These are phyloP conservation scores for Penicillium crystallinum DNA, from an alignment of 495 filamentous ascomycete genomes.

Conservation along the genomic window DNA sequence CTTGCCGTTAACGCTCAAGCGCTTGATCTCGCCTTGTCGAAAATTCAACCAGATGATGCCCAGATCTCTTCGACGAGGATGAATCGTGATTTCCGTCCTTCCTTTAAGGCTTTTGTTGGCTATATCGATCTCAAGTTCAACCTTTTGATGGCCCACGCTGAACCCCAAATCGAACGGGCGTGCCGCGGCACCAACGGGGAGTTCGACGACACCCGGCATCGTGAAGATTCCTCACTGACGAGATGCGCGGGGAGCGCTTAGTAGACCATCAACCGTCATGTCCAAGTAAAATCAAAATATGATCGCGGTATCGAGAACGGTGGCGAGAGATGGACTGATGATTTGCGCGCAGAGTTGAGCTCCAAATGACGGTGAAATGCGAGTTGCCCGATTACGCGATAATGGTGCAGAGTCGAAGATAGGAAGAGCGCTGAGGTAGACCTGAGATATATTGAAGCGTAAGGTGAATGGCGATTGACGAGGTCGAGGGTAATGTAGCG, in stretches of 20 bases:
- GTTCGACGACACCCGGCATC: conserved; percentile 46
- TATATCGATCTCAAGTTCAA: conserved; percentile 87
- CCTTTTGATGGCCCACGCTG: conserved; percentile 71
- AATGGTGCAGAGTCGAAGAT: not conserved
- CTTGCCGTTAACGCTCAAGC: conserved; percentile 66
- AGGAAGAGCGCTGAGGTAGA: not conserved
- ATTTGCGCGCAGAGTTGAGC: not conserved
- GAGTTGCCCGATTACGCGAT: not conserved
- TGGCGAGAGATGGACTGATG: not conserved
- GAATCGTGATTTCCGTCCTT: conserved; percentile 72
- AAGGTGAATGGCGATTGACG: not conserved
- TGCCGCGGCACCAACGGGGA: conserved; percentile 27
- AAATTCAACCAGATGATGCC: conserved; percentile 73
- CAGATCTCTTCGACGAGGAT: conserved; percentile 61
- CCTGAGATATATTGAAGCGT: not conserved
- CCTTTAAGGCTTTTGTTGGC: conserved; percentile 67
- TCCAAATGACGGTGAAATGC: conserved; percentile 1
- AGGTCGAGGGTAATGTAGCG: not conserved
- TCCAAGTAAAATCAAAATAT: conserved; percentile 25
- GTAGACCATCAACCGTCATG: conserved; percentile 39
- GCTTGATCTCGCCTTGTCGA: conserved; percentile 73
- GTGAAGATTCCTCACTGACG: conserved; percentile 36
- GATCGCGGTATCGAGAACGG: not conserved
- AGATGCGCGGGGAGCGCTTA: conserved; percentile 40
- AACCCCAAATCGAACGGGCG: conserved; percentile 42